Percentiles rank a stretch among this genome's conserved stretches.
Evolutionary conservation across 495 filamentous ascomycete genomes (phyloP).

Genomic region (Aspergillus haitiensis): DNA sequence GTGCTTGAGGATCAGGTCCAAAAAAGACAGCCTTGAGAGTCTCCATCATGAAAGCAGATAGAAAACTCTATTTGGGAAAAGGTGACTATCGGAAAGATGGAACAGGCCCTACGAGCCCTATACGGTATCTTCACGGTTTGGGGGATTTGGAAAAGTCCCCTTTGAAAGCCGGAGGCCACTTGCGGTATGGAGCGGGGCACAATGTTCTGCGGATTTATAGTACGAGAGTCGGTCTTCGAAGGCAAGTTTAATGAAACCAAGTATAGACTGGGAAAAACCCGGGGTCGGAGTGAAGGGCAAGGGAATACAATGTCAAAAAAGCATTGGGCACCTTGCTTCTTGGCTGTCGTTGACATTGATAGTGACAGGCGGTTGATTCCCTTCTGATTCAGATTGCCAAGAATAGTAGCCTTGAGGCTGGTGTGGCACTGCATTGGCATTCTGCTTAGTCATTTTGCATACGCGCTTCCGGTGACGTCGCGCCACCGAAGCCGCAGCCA

Average conservation of each 20-base stretch:
- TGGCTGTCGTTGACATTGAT: constrained; percentile 7
- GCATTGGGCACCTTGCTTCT: background rate
- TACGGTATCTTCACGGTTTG: background rate
- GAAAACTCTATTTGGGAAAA: background rate
- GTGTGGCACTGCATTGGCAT: constrained; percentile 5
- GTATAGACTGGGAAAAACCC: too few relatives aligned
- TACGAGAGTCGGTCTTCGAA: background rate
- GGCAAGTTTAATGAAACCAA: background rate
- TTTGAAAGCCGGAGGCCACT: background rate
- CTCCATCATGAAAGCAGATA: constrained; percentile 63
- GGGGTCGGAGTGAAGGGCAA: too few relatives aligned
- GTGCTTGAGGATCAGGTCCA: constrained; percentile 87
- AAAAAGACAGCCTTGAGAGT: constrained; percentile 82
- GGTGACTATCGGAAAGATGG: background rate
- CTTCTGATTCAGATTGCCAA: constrained; percentile 2
- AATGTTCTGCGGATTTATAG: background rate
- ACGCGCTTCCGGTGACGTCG: constrained; percentile 20
- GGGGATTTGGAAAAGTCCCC: background rate
- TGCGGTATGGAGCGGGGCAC: background rate
- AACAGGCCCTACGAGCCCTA: too few relatives aligned
- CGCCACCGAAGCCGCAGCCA: constrained; percentile 24
- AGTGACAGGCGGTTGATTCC: background rate
- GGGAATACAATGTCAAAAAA: background rate
- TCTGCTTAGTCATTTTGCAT: constrained; percentile 7
- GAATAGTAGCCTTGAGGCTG: constrained; percentile 12